phyloP scores from a whole-genome alignment of 306 rosid species.

The Trifolium pratense region DNA sequence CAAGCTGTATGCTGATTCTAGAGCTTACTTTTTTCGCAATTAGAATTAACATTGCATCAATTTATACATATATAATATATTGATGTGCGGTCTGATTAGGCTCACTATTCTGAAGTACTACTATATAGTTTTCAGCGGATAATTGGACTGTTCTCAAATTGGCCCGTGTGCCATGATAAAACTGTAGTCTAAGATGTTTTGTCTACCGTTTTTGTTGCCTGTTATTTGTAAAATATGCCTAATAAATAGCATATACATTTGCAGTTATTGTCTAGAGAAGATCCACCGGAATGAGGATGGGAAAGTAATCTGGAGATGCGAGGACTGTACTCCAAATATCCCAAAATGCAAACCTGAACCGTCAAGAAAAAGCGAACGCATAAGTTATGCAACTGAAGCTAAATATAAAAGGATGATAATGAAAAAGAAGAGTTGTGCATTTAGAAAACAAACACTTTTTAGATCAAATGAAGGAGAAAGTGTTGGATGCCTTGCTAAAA shows the following conservation, averaged over 20 bases:
- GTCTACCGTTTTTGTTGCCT: background rate
- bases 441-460: slow-evolving; percentile 13
- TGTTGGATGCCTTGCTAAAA: slow-evolving; percentile 6
- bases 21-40: slow-evolving; percentile 5
- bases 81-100: slow-evolving; percentile 5
- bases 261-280: slow-evolving; percentile 43
- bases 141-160: slow-evolving; percentile 2
- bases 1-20: background rate
- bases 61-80: too few relatives aligned
- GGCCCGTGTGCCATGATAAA: background rate
- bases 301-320: slow-evolving; percentile 43
- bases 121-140: background rate
- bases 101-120: background rate
- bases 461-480: slow-evolving; percentile 15
- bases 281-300: slow-evolving; percentile 35
- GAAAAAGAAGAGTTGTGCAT: background rate
- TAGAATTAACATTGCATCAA: background rate
- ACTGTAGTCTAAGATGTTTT: slow-evolving; percentile 2
- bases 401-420: slow-evolving; percentile 36
- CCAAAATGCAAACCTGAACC: slow-evolving; percentile 12
- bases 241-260: slow-evolving; percentile 3
- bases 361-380: slow-evolving; percentile 42
- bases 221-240: slow-evolving; percentile 12
- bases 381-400: slow-evolving; percentile 36
- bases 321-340: slow-evolving; percentile 37